A percentile compares a stretch with the other conserved stretches of the same genome.
These are phyloP conservation scores for Claviceps spartinae DNA, from an alignment of 2,329 filamentous ascomycete species.

Conservation along the genomic window DNA sequence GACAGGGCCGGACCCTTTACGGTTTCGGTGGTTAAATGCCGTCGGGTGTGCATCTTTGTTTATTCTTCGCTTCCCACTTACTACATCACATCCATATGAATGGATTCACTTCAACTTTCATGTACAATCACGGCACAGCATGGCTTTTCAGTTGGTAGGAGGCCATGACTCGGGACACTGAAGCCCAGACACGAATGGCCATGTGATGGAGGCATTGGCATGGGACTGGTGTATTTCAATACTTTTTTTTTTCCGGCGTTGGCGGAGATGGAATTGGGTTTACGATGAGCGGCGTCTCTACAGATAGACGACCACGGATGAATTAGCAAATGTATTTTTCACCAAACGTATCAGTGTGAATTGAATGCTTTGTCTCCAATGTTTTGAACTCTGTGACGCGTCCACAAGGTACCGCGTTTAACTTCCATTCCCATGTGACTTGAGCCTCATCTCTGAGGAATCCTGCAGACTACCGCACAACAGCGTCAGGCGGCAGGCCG, in stretches of 20 bases:
- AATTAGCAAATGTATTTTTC: slow-evolving; percentile 8
- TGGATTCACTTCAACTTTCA: background rate
- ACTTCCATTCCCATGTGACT: no score
- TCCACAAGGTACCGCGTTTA: no score
- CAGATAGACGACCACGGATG: slow-evolving; percentile 16
- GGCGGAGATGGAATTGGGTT: slow-evolving; percentile 1
- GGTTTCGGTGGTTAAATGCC: slow-evolving; percentile 69
- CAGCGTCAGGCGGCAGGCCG: no score
- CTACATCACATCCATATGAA: background rate
- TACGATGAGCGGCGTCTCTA: slow-evolving; percentile 16
- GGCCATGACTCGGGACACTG: background rate
- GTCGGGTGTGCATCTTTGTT: background rate
- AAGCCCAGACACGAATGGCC: slow-evolving; percentile 1
- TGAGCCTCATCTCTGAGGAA: no score
- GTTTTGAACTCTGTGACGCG: background rate
- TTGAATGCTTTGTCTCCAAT: no score
- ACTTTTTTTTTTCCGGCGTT: slow-evolving; percentile 4
- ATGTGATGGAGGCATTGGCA: slow-evolving; percentile 14
- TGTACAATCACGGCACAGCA: slow-evolving; percentile 3
- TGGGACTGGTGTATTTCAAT: slow-evolving; percentile 10
- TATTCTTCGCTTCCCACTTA: background rate
- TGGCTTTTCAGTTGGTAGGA: background rate
- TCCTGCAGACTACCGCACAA: no score
- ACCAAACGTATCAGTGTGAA: background rate
- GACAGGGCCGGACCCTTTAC: slow-evolving; percentile 66